These are phyloP conservation scores for Malassezia psittaci DNA, from an alignment of 1,284 basidiomycete species.

Conservation along the genomic window DNA sequence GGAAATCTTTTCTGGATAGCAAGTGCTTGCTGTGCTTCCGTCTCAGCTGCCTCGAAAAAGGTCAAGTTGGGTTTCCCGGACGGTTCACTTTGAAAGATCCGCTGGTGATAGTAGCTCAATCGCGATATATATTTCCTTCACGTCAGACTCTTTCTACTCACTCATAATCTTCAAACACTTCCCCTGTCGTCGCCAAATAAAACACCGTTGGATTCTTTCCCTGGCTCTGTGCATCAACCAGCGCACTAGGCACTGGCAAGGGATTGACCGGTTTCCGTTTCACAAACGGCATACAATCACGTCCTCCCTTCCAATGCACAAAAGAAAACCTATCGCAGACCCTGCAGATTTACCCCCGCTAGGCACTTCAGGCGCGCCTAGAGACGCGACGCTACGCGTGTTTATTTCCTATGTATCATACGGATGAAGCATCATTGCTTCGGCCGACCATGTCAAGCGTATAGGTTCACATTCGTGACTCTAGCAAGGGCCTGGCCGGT, in stretches of 20 bases:
- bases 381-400: slow-evolving; percentile 2
- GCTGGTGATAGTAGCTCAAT: slow-evolving; percentile 83
- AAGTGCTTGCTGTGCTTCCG: slow-evolving; percentile 75
- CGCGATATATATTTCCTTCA: slow-evolving; percentile 73
- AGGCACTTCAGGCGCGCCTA: not conserved
- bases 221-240: slow-evolving; percentile 11
- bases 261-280: slow-evolving; percentile 40
- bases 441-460: not conserved
- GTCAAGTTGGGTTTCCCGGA: slow-evolving; percentile 84
- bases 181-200: slow-evolving; percentile 39
- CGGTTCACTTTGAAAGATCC: slow-evolving; percentile 88
- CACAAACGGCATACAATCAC: slow-evolving; percentile 35
- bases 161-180: slow-evolving; percentile 46
- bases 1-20: slow-evolving; percentile 84
- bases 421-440: no score
- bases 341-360: not conserved
- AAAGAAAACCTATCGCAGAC: no score
- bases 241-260: slow-evolving; percentile 25
- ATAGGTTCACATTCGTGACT: not conserved
- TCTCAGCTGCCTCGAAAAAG: slow-evolving; percentile 85
- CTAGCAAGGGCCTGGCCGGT: not conserved
- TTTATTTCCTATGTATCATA: slow-evolving; percentile 3
- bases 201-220: slow-evolving; percentile 41
- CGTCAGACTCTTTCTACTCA: slow-evolving; percentile 11
- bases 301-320: not conserved